These are phyloP conservation scores for Aspergillus sp. DNA, from an alignment of 2,329 filamentous ascomycete species.

Conservation along the genomic window DNA sequence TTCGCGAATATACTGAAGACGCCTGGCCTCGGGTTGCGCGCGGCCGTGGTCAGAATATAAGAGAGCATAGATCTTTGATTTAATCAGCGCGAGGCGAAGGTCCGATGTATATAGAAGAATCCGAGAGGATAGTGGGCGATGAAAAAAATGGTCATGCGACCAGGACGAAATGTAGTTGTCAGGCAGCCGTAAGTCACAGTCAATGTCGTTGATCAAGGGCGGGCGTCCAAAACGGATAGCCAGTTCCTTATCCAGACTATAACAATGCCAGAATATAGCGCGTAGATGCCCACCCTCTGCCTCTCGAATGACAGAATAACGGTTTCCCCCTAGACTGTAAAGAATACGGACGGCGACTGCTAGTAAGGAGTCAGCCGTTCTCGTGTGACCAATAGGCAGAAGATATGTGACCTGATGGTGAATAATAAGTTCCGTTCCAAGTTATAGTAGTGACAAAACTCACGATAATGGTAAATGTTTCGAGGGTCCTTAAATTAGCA, in stretches of 20 bases:
- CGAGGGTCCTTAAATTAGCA: constrained; percentile 17
- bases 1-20: constrained; percentile 25
- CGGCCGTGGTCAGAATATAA: constrained; percentile 20
- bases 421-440: constrained; percentile 6
- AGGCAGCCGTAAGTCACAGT: constrained; percentile 26
- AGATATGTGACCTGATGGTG: constrained; percentile 11
- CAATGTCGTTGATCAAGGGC: constrained; percentile 22
- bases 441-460: constrained; percentile 3
- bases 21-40: constrained; percentile 17
- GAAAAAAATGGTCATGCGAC: constrained; percentile 22
- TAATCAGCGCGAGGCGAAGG: constrained; percentile 23
- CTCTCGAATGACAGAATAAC: background rate
- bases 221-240: constrained; percentile 21
- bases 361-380: constrained; percentile 20
- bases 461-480: constrained; percentile 24
- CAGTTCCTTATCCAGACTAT: constrained; percentile 24
- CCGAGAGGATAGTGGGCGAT: constrained; percentile 19
- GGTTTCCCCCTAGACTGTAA: constrained; percentile 21
- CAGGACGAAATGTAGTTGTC: constrained; percentile 18
- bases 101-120: constrained; percentile 27
- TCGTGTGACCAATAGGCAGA: constrained; percentile 22
- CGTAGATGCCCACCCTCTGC: constrained; percentile 19
- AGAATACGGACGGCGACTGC: constrained; percentile 23
- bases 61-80: constrained; percentile 22
- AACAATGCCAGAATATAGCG: constrained; percentile 27